A percentile compares a stretch with the other conserved stretches of the same genome.
These are phyloP conservation scores for Lunasporangiospora selenospora DNA, from an alignment of 192 early-diverging fungal species.

Conservation along the genomic window DNA sequence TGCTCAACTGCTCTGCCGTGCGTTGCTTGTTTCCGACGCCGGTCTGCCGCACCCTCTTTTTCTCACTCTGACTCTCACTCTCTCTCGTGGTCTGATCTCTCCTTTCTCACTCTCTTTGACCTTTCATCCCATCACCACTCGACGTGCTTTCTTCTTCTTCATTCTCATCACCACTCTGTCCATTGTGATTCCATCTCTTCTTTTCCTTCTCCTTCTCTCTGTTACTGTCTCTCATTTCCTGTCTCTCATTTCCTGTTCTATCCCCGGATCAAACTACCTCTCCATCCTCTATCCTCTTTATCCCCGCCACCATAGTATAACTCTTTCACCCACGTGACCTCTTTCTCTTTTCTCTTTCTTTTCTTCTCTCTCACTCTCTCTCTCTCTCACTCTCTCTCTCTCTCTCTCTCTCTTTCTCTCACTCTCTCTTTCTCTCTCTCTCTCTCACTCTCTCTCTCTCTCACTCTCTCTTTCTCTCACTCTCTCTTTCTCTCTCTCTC, in stretches of 20 bases:
- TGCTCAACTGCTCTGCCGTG: too few species aligned
- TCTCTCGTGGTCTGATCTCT: not conserved
- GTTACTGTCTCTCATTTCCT: not conserved
- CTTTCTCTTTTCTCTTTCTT: not conserved
- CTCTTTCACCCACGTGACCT: not conserved
- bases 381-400: not conserved
- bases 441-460: conserved; percentile 1
- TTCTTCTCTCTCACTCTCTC: not conserved
- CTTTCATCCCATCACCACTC: too few species aligned
- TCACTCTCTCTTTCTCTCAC: not conserved
- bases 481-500: not conserved
- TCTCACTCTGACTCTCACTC: not conserved
- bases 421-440: conserved; percentile 3
- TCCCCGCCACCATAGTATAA: not conserved
- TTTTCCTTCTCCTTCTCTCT: not conserved
- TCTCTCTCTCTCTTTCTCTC: not conserved
- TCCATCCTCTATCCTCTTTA: not conserved
- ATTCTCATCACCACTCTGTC: not conserved
- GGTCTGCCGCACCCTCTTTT: not conserved
- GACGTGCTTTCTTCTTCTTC: not conserved
- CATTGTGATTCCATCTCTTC: not conserved
- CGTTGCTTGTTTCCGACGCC: not conserved
- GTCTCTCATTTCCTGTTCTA: not conserved
- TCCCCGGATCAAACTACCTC: not conserved
- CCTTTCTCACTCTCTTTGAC: not conserved